Evolutionary conservation across 2,329 filamentous ascomycete genomes (phyloP), one percentile per base, ranked within the genome.

Genomic region (Hypoxylon sp.): DNA sequence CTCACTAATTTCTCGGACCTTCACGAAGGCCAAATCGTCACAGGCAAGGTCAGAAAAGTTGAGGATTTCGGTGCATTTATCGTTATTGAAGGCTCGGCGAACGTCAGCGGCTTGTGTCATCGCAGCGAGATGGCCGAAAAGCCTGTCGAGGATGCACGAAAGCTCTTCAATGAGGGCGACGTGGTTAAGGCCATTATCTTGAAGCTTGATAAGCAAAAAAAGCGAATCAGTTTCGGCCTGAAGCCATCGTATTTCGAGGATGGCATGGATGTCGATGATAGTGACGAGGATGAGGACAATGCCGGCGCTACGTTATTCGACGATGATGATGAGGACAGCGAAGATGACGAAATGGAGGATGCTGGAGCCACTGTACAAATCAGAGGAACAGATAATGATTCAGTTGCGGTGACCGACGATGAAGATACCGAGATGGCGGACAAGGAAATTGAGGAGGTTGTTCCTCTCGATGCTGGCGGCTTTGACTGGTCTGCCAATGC

Each of bases 41-140:
- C 92, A 11, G 96, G 94, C 51, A 97, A 93, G 76, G 88, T 99
- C 60, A 90, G 94, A 73, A 97, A 96, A 79, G 94, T 98, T 1
- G 93, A 97, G 75, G 92, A 97, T 30, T 99, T 94, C 77, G 96
- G 96, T 70, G 95, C 95, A 4, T 99, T 99, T 78, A 91, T 99
- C 72, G 88, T 96, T 45, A 83, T 99, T 19, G 93, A 97, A 77
- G 89, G 91, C 65, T 96, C 94, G 3, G 85, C 88, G 59, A 97
- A 97, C 71, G 88, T 99, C 67, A 97, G 95, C 72, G 96, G 96
- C 67, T 85, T 99, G 8, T 98, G 95, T 78, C 96, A 99, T 78
- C 88, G 92, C 67, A 95, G 90, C 69, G 91, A 99, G 77, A 94
- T 99, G 86, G 94, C 96, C 0, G 93, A 97, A 70, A 90, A 90